Evolutionary conservation across 1,139 yeast genomes (phyloP).

Genomic region (Hansenula lynferdii): DNA sequence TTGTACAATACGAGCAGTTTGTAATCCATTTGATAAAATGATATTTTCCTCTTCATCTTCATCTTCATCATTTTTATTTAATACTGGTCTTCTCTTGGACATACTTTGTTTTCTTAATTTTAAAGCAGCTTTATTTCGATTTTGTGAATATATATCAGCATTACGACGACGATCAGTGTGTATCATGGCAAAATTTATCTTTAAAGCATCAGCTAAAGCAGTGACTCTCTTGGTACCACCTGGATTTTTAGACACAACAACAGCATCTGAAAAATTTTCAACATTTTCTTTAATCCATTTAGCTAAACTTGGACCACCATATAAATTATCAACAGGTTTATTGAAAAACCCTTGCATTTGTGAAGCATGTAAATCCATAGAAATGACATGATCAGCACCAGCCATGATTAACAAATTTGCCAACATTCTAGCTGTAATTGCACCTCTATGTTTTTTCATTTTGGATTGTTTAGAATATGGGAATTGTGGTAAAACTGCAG

Average conservation of each 20-base stretch:
- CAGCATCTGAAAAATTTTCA: slow-evolving; percentile 75
- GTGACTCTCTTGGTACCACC: slow-evolving; percentile 99
- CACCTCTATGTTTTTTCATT: slow-evolving; percentile 98
- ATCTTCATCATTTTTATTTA: slow-evolving; percentile 37
- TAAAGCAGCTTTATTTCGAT: slow-evolving; percentile 26
- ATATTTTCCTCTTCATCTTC: slow-evolving; percentile 64
- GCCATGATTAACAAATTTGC: slow-evolving; percentile 96
- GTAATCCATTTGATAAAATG: slow-evolving; percentile 74
- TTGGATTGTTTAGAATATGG: slow-evolving; percentile 97
- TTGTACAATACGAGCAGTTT: slow-evolving; percentile 92
- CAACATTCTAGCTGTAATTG: slow-evolving; percentile 98
- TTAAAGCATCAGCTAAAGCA: slow-evolving; percentile 90
- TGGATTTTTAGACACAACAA: slow-evolving; percentile 94
- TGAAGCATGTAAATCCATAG: slow-evolving; percentile 97
- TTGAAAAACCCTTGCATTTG: slow-evolving; percentile 99
- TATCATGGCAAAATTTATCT: slow-evolving; percentile 97
- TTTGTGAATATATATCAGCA: slow-evolving; percentile 56
- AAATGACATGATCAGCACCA: slow-evolving; percentile 97
- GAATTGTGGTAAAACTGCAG: slow-evolving; percentile 96
- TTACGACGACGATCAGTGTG: slow-evolving; percentile 96
- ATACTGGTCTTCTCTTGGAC: slow-evolving; percentile 27
- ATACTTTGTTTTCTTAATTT: slow-evolving; percentile 34
- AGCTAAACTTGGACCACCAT: slow-evolving; percentile 95
- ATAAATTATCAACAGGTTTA: slow-evolving; percentile 93
- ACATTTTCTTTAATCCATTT: slow-evolving; percentile 94